Percentiles rank a stretch among this genome's conserved stretches.
Evolutionary conservation across 805 yeast species (phyloP).

Genomic region (Kazachstania martiniae): DNA sequence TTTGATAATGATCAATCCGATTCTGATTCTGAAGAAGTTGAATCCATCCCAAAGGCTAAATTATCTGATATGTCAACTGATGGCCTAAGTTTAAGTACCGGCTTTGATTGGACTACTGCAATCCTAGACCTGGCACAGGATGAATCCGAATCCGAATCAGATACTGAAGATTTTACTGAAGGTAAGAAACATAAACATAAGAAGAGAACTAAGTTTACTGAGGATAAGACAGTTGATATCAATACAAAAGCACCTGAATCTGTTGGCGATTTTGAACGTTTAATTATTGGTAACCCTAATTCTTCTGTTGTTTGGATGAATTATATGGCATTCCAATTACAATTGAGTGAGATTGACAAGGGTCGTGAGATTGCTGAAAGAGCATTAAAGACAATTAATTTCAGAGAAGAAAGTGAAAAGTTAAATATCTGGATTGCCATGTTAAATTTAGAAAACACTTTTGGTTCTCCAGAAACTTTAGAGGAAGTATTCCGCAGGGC

Average conservation of each 20-base stretch:
- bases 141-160: conserved; percentile 43
- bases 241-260: conserved; percentile 86
- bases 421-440: conserved; percentile 93
- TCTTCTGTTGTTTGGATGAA: conserved; percentile 95
- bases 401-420: conserved; percentile 87
- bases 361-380: conserved; percentile 90
- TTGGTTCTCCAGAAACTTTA: conserved; percentile 76
- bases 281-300: conserved; percentile 84
- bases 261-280: conserved; percentile 80
- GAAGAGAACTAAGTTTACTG: conserved; percentile 35
- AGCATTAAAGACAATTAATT: conserved; percentile 81
- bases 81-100: conserved; percentile 66
- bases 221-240: conserved; percentile 79
- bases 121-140: conserved; percentile 71
- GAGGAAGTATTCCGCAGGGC: conserved; percentile 76
- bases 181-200: conserved; percentile 35
- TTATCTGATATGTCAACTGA: conserved; percentile 20
- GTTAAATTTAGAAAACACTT: conserved; percentile 85
- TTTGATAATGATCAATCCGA: conserved; percentile 26
- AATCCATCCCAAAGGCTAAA: conserved; percentile 2
- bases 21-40: conserved; percentile 24
- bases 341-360: conserved; percentile 85
- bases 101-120: conserved; percentile 94
- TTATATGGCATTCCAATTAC: conserved; percentile 95
- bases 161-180: conserved; percentile 40